These are phyloP conservation scores for Nyctanthes arbortristis DNA, from an alignment of 257 asterid genomes.

Conservation along the genomic window DNA sequence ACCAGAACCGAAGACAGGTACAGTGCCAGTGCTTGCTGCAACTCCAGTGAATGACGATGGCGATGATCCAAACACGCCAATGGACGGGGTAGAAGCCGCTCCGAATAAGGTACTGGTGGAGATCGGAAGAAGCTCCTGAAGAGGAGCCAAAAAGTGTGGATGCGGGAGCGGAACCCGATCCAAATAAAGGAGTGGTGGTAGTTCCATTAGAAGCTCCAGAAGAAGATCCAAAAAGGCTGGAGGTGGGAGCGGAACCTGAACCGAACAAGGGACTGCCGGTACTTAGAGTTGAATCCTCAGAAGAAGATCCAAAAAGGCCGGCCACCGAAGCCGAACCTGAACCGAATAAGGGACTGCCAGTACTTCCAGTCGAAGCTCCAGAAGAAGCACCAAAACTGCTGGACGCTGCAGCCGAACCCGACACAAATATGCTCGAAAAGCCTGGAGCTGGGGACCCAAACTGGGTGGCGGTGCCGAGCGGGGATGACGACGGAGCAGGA, in stretches of 20 bases:
- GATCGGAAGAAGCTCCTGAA: conserved; percentile 12
- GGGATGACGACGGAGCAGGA: conserved; percentile 39
- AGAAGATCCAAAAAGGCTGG: not conserved
- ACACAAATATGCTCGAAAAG: conserved; percentile 37
- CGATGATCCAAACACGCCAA: not conserved
- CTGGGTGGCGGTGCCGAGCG: conserved; percentile 32
- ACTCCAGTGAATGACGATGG: not conserved
- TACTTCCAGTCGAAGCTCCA: not conserved
- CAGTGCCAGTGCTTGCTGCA: not conserved
- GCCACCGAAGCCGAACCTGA: not conserved
- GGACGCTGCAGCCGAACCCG: conserved; percentile 37
- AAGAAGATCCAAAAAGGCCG: not conserved
- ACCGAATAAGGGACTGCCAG: not conserved
- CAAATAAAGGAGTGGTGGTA: not conserved
- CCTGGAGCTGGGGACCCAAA: conserved; percentile 50
- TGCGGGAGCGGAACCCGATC: not conserved
- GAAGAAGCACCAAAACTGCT: conserved; percentile 29
- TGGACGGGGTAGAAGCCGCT: not conserved
- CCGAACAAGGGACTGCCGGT: not conserved
- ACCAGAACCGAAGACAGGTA: not conserved
- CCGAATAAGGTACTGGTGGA: conserved; percentile 26
- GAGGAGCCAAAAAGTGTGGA: conserved; percentile 12
- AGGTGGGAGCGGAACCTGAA: not conserved
- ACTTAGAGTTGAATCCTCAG: not conserved
- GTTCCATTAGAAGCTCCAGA: conserved; percentile 1